phyloP scores from a whole-genome alignment of 768 basidiomycete species.

The Phylloporus arenicola region DNA sequence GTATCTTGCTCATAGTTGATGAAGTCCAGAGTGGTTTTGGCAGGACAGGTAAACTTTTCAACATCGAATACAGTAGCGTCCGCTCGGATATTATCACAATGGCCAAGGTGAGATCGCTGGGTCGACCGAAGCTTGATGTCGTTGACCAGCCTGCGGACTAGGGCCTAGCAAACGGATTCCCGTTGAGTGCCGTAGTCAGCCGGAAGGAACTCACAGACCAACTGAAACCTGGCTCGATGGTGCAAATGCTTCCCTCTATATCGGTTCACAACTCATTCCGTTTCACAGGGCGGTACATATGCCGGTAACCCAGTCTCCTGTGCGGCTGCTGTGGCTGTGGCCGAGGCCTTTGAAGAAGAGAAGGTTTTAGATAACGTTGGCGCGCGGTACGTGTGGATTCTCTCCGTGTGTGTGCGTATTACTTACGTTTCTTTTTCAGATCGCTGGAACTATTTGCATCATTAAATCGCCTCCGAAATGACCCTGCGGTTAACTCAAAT shows the following conservation, averaged over 20 bases:
- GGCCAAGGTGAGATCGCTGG: conserved; percentile 61
- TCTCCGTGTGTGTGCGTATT: not conserved
- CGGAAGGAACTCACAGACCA: conserved; percentile 76
- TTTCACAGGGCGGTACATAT: conserved; percentile 73
- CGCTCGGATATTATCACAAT: conserved; percentile 84
- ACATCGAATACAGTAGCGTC: conserved; percentile 79
- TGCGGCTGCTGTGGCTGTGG: conserved; percentile 83
- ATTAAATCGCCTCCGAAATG: conserved; percentile 52
- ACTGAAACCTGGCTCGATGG: conserved; percentile 76
- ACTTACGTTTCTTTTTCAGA: conserved; percentile 31
- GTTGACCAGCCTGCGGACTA: conserved; percentile 23
- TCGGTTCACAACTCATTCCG: conserved; percentile 5
- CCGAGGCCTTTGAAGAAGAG: conserved; percentile 72
- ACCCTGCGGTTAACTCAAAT: conserved; percentile 45
- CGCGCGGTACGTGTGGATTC: conserved; percentile 44
- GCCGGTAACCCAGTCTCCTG: conserved; percentile 91
- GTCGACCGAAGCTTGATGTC: not conserved
- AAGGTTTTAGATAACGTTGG: conserved; percentile 78
- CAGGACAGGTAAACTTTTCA: conserved; percentile 77
- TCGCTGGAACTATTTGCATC: conserved; percentile 66
- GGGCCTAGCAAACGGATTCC: conserved; percentile 92
- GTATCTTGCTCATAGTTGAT: conserved; percentile 78
- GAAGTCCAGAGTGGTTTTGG: conserved; percentile 92
- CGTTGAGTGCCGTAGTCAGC: conserved; percentile 80
- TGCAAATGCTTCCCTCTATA: conserved; percentile 22